Percentiles rank a stretch among this genome's conserved stretches.
Evolutionary conservation across 129 eudicot genomes (phyloP).

Genomic region (Scalesia atractyloides): DNA sequence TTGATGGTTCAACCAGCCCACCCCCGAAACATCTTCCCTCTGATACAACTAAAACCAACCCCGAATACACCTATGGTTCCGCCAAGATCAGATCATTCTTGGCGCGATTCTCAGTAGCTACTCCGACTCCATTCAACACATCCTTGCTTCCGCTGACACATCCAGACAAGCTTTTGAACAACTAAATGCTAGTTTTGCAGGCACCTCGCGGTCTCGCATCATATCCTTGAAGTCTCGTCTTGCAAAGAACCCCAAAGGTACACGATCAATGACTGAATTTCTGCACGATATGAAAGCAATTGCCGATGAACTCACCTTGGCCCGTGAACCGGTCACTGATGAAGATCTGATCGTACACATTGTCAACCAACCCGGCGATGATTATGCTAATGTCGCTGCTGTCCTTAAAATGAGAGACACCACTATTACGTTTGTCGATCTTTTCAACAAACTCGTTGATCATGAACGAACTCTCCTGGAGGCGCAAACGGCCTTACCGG

Average conservation of each 20-base stretch:
- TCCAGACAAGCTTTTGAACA: neutral
- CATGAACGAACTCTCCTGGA: no score
- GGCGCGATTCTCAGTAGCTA: neutral
- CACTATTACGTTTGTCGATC: no score
- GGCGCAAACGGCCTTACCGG: no score
- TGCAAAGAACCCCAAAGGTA: neutral
- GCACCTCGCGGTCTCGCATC: neutral
- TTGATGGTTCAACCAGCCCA: neutral
- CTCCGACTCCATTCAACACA: neutral
- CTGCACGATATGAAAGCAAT: neutral
- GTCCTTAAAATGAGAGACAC: no score
- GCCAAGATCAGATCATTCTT: conserved; percentile 6
- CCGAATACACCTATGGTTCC: neutral
- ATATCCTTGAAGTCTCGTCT: neutral
- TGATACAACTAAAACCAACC: conserved; percentile 8
- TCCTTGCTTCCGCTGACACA: conserved; percentile 1
- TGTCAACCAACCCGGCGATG: neutral
- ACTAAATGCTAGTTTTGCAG: neutral
- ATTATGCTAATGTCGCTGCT: neutral
- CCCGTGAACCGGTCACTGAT: neutral
- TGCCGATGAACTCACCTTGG: neutral
- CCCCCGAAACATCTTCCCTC: neutral
- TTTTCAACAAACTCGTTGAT: no score
- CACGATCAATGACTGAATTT: neutral
- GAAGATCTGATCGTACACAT: neutral